These are phyloP conservation scores for Prunus mira DNA, from an alignment of 306 rosid species.

Conservation along the genomic window DNA sequence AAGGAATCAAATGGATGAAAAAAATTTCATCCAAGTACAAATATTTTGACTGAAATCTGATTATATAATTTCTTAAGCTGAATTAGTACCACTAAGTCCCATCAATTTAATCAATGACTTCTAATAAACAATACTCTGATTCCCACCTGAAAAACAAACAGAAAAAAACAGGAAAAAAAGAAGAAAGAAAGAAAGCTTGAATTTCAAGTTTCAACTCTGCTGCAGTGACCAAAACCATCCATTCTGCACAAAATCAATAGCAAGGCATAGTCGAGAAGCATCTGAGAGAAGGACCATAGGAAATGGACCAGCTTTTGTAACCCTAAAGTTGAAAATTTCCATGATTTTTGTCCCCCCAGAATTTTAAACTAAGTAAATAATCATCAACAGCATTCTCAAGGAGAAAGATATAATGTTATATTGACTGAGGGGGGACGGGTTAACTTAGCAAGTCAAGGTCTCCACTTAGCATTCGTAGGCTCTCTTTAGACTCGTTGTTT, in stretches of 20 bases:
- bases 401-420: slow-evolving; percentile 6
- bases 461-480: background rate
- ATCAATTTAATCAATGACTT: slow-evolving; percentile 10
- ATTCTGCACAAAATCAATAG: background rate
- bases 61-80: background rate
- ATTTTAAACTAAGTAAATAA: slow-evolving; percentile 2
- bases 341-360: slow-evolving; percentile 14
- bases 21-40: slow-evolving; percentile 6
- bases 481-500: background rate
- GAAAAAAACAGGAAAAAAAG: too few relatives aligned
- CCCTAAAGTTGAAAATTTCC: slow-evolving; percentile 13
- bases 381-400: slow-evolving; percentile 27
- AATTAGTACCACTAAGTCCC: slow-evolving; percentile 5
- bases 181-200: background rate
- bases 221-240: background rate
- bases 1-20: background rate
- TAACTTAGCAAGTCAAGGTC: background rate
- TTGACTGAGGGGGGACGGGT: slow-evolving; percentile 7
- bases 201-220: background rate
- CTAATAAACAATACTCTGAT: background rate
- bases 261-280: slow-evolving; percentile 24
- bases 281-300: slow-evolving; percentile 13
- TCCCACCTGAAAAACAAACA: background rate
- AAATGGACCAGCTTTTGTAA: slow-evolving; percentile 5
- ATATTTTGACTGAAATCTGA: background rate